Conservation (phyloP, 1,284 basidiomycete genomes). For the Tranzscheliella williamsii region DNA sequence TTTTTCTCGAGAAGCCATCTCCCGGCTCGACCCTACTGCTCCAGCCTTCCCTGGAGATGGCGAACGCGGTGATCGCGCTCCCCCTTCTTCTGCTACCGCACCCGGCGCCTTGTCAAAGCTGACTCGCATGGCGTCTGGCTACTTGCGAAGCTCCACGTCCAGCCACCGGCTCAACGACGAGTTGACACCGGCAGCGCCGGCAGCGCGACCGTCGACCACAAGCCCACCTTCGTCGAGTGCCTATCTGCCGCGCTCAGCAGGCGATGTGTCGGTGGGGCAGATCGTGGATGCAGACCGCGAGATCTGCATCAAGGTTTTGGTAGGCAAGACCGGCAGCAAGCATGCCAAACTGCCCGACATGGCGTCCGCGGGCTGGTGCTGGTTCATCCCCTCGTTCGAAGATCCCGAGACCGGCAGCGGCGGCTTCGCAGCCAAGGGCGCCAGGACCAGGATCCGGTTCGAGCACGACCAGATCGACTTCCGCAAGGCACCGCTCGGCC, state of each 20-base stretch:
- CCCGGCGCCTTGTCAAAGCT: no score
- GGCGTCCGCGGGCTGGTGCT: slow-evolving; percentile 55
- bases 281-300: slow-evolving; percentile 57
- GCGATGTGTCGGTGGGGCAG: slow-evolving; percentile 7
- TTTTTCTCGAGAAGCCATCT: no score
- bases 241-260: slow-evolving; percentile 3
- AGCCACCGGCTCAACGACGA: no score
- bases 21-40: no score
- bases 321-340: slow-evolving; percentile 55
- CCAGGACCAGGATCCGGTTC: slow-evolving; percentile 26
- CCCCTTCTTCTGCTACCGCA: background rate
- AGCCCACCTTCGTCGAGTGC: slow-evolving; percentile 22
- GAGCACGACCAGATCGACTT: slow-evolving; percentile 58
- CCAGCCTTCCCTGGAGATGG: no score
- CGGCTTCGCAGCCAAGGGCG: slow-evolving; percentile 3
- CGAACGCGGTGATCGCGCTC: no score
- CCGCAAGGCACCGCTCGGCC: slow-evolving; percentile 53
- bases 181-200: background rate
- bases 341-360: slow-evolving; percentile 57
- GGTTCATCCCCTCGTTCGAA: slow-evolving; percentile 61
- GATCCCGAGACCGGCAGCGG: slow-evolving; percentile 11
- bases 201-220: background rate
- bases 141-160: slow-evolving; percentile 3
- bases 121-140: slow-evolving; percentile 9
- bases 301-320: slow-evolving; percentile 54